phyloP scores from a whole-genome alignment of 1,284 basidiomycete genomes.

The Leccinum angustisporum region DNA sequence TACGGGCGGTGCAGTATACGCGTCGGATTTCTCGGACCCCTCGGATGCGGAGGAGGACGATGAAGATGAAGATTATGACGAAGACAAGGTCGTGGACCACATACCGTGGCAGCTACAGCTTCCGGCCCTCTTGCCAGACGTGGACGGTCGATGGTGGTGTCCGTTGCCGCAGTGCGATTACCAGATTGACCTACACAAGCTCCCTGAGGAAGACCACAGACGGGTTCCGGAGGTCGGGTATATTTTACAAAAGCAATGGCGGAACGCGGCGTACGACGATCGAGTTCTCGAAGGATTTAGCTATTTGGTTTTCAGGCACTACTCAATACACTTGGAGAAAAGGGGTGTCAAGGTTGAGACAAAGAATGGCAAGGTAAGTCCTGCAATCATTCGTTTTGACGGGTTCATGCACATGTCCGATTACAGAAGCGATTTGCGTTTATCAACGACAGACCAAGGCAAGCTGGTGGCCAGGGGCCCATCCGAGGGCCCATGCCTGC shows the following conservation, averaged over 20 bases:
- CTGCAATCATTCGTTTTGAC: neutral
- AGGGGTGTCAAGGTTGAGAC: constrained; percentile 18
- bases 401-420: neutral
- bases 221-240: constrained; percentile 19
- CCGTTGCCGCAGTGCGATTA: constrained; percentile 24
- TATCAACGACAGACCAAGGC: constrained; percentile 11
- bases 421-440: constrained; percentile 17
- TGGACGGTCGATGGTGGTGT: constrained; percentile 35
- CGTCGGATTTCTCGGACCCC: constrained; percentile 50
- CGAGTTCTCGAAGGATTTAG: constrained; percentile 29
- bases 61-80: constrained; percentile 25
- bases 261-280: constrained; percentile 29
- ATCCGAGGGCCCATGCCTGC: constrained; percentile 27
- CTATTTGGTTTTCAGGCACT: constrained; percentile 37
- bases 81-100: constrained; percentile 13
- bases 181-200: constrained; percentile 26
- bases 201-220: constrained; percentile 22
- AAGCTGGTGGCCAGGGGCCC: neutral
- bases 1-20: constrained; percentile 36
- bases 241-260: constrained; percentile 34
- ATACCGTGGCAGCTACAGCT: constrained; percentile 33
- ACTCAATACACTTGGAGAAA: constrained; percentile 30
- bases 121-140: constrained; percentile 36
- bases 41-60: constrained; percentile 44
- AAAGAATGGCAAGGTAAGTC: constrained; percentile 21